phyloP scores from a whole-genome alignment of 805 yeast species.

The Myxozyma geophila region DNA sequence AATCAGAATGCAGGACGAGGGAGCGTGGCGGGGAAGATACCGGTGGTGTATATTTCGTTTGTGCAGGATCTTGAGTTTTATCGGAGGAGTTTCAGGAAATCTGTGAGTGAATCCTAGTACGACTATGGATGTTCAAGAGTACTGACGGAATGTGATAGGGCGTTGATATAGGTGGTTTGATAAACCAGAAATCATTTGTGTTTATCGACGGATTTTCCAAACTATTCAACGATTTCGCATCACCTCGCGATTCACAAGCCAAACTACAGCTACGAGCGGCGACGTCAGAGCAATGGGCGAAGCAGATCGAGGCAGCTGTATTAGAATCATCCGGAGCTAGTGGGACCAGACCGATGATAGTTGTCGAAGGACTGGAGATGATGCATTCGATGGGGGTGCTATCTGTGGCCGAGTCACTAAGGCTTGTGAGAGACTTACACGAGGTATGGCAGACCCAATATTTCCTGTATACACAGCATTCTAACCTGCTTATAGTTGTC shows the following conservation, averaged over 20 bases:
- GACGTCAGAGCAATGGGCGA: slow-evolving; percentile 7
- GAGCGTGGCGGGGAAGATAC: neutral
- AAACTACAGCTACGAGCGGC: slow-evolving; percentile 9
- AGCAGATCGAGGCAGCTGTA: slow-evolving; percentile 4
- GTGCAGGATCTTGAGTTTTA: slow-evolving; percentile 24
- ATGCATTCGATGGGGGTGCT: slow-evolving; percentile 16
- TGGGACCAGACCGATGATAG: slow-evolving; percentile 3
- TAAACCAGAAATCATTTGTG: slow-evolving; percentile 4
- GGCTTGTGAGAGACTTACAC: slow-evolving; percentile 16
- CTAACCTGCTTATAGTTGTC: neutral
- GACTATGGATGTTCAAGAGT: neutral
- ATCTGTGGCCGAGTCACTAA: slow-evolving; percentile 7
- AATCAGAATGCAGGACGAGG: neutral
- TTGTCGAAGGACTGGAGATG: slow-evolving; percentile 31
- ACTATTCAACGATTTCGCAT: neutral
- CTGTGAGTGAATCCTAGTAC: slow-evolving; percentile 7
- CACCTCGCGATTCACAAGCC: neutral
- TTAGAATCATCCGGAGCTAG: neutral
- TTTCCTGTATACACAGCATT: neutral
- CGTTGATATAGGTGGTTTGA: slow-evolving; percentile 2
- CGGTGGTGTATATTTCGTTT: slow-evolving; percentile 28
- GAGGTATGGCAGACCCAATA: slow-evolving; percentile 4
- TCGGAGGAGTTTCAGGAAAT: slow-evolving; percentile 14
- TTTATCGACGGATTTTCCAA: slow-evolving; percentile 26
- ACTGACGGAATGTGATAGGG: slow-evolving; percentile 13